Conservation (phyloP, 1,139 yeast genomes). For the Candida sp. region DNA sequence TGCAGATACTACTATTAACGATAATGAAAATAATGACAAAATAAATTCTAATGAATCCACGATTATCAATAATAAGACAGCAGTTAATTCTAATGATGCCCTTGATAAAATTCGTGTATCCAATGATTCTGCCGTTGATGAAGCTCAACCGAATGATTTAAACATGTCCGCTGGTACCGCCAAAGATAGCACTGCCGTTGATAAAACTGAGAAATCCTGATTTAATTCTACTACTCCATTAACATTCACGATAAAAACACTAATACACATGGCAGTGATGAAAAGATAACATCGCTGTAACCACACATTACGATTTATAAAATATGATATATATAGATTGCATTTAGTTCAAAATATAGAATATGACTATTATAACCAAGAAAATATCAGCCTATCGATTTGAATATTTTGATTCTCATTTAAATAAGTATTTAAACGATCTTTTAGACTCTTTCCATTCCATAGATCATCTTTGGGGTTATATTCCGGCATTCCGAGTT, state of each 20-base stretch:
- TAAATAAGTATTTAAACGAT: constrained; percentile 27
- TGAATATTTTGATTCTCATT: constrained; percentile 5
- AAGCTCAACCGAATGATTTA: no score
- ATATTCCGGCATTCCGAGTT: constrained; percentile 63
- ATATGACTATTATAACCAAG: constrained; percentile 1
- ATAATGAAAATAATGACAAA: constrained; percentile 2
- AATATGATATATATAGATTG: neutral
- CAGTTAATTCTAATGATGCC: no score
- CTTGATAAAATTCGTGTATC: no score
- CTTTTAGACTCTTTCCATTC: constrained; percentile 46
- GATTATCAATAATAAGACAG: neutral
- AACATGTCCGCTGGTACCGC: no score
- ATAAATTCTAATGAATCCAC: constrained; percentile 1
- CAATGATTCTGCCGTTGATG: no score
- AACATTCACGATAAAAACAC: neutral
- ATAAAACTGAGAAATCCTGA: no score
- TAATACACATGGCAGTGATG: neutral
- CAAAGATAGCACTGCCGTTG: no score
- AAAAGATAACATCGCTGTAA: no score
- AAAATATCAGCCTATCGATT: neutral
- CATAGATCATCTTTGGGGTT: constrained; percentile 30
- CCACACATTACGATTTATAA: no score
- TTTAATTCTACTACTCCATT: neutral
- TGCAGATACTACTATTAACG: constrained; percentile 2
- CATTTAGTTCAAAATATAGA: neutral